phyloP scores from a whole-genome alignment of 2,329 filamentous ascomycete species.

The Venturia carpophila region DNA sequence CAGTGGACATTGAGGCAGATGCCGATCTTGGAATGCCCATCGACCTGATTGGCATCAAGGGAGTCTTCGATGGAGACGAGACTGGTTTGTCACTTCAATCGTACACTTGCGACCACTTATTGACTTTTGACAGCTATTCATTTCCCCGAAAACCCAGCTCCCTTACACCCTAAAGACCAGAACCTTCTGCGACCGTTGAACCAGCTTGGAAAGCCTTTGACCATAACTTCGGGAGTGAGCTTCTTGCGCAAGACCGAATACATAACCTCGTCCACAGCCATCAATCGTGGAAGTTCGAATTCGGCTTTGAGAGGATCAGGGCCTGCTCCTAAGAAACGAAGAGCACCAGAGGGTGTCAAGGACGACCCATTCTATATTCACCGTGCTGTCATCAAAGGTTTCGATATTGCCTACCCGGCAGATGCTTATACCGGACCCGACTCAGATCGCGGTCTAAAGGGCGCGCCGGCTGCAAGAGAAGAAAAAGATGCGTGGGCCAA shows the following conservation, averaged over 20 bases:
- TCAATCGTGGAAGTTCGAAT: constrained; percentile 6
- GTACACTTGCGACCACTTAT: constrained; percentile 17
- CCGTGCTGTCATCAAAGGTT: constrained; percentile 54
- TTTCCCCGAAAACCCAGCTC: constrained; percentile 61
- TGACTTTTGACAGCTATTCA: constrained; percentile 59
- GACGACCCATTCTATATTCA: constrained; percentile 56
- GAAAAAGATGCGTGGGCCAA: constrained; percentile 53
- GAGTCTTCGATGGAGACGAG: constrained; percentile 91
- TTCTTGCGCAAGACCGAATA: constrained; percentile 96
- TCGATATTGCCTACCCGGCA: constrained; percentile 57
- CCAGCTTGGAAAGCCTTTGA: constrained; percentile 75
- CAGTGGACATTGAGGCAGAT: constrained; percentile 93
- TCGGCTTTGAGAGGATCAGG: constrained; percentile 32
- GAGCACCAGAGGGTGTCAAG: constrained; percentile 32
- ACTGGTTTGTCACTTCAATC: constrained; percentile 54
- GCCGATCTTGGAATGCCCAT: constrained; percentile 97
- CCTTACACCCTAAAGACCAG: constrained; percentile 75
- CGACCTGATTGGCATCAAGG: constrained; percentile 88
- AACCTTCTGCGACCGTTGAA: constrained; percentile 75
- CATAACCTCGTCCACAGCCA: constrained; percentile 53
- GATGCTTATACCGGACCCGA: constrained; percentile 61
- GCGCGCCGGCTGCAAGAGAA: constrained; percentile 45
- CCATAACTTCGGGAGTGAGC: constrained; percentile 69
- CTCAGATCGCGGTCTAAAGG: constrained; percentile 44
- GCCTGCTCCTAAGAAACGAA: constrained; percentile 30